Base-by-base conservation (phyloP, 2,329 filamentous ascomycete genomes). In the Colletotrichum filicis region DNA sequence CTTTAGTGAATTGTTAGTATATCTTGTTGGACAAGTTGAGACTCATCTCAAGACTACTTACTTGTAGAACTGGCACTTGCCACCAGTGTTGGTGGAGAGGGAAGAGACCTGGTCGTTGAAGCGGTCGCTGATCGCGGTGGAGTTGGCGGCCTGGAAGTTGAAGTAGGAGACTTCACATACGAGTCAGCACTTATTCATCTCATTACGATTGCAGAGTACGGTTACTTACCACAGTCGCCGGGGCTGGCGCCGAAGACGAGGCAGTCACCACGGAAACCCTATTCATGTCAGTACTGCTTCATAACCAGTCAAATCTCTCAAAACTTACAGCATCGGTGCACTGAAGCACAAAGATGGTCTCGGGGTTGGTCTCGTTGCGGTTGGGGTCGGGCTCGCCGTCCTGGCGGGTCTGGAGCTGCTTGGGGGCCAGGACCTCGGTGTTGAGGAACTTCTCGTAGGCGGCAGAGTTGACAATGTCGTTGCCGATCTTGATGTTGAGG, bases 231-330 rank as follows among this genome's bases (percentile, higher is more conserved):
- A 37, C 66, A 73, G 11, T 30, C 1, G 30, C 70, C 70, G 22
- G 70, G 70, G 5, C 42, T 35, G 3, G 70, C 26, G 22, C 70
- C 66, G 11, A 73, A 73, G 19, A 61, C 55, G 7, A 70, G 46
- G 55, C 70, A 73, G 60, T 70, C 55, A 3, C 70, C 70, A n/a
- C 55, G 70, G 70, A 73, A 73, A 6, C 70, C 70, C 70, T 73
- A 14, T n/a, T 4, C 5, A 4, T 28, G 53, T 58, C 16, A 66
- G 63, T 32, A 30, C 8, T 8, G 3, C 22, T 16, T 35, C 42
- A 5, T 6, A 11, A 24, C 1, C 26, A 16, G 9, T 8, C 5
- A 11, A 24, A 12, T 6, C 9, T 32, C 5, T 5, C 4, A 4
- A 0, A n/a, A 16, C 69, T 60, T 19, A 73, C 66, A 12, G 66